Evolutionary conservation across 2,329 filamentous ascomycete species (phyloP), one percentile per base, ranked within the genome.

Genomic region (Cercospora citrullina): DNA sequence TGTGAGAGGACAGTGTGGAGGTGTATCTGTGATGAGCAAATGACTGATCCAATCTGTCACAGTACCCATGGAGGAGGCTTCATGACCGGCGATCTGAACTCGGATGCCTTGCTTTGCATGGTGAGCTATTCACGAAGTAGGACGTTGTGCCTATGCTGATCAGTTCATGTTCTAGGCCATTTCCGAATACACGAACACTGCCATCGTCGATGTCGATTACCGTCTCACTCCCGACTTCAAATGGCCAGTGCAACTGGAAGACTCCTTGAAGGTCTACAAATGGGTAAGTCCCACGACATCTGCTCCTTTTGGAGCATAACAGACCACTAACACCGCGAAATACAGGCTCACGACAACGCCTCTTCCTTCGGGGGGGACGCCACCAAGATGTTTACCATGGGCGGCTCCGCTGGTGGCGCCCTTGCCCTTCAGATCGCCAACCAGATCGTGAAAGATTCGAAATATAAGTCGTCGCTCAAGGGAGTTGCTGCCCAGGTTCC

Each of bases 211-310:
- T 73, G 77, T 83, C 3, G 79, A 81, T 31, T 83, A 83, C 66
- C 75, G 80, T 69, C 76, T 84, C 16, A 80, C 82, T 2, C 83
- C 83, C 0, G 81, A 84, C 65, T 66, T 80, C 69, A 77, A 77
- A 16, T 85, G 83, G 71, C 83, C 83, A 5, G 77, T 77, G 1
- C 79, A 80, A 26, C 74, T 81, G 16, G 73, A 82, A 31, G 83
- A 84, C 69, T 83, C 67, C 33, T 58, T 74, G 68, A 72, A 71
- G 10, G 68, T 72, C 10, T 75, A 74, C 63, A 75, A 81, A 76
- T 84, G 81, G 81, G 79, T 81, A 64, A 12, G 45, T 65, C 4
- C 53, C n/a, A 3, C 23, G 7, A 36, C 14, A 12, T 14, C 8
- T 9, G 26, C 30, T 26, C 14, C 7, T 30, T n/a, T 10, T 14